These are phyloP conservation scores for Macrolepiota fuliginosa DNA, from an alignment of 768 basidiomycete species.

Conservation along the genomic window DNA sequence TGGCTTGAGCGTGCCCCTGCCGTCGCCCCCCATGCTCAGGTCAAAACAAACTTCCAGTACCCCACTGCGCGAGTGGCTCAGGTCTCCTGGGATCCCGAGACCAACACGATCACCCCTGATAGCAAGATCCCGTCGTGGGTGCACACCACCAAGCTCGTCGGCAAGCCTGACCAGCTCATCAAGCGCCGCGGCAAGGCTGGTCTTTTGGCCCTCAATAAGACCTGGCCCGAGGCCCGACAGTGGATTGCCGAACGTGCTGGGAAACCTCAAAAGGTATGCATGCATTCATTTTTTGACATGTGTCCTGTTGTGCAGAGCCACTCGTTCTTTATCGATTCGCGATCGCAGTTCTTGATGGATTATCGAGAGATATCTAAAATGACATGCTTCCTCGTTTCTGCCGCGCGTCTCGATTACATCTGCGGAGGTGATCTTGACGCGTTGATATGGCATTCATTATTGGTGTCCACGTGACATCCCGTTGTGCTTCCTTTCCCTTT, in stretches of 20 bases:
- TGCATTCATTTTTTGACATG: slow-evolving; percentile 13
- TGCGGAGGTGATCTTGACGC: not conserved
- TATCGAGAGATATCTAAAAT: slow-evolving; percentile 12
- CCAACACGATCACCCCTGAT: slow-evolving; percentile 51
- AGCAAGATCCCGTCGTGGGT: slow-evolving; percentile 75
- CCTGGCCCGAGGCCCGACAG: slow-evolving; percentile 79
- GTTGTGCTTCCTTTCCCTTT: not conserved
- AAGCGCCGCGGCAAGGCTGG: slow-evolving; percentile 99
- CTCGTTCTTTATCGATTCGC: slow-evolving; percentile 9
- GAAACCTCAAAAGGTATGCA: slow-evolving; percentile 83
- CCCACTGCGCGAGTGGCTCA: slow-evolving; percentile 81
- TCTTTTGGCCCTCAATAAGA: slow-evolving; percentile 90
- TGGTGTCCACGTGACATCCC: slow-evolving; percentile 23
- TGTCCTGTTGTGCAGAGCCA: not conserved
- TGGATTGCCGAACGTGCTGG: slow-evolving; percentile 91
- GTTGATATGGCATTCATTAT: slow-evolving; percentile 16
- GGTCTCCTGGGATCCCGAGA: slow-evolving; percentile 77
- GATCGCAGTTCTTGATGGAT: slow-evolving; percentile 10
- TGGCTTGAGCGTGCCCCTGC: slow-evolving; percentile 92
- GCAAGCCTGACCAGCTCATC: slow-evolving; percentile 98
- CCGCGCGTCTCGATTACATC: slow-evolving; percentile 5
- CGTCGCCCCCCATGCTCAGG: slow-evolving; percentile 57
- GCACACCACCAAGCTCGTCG: slow-evolving; percentile 84
- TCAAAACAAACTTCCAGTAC: slow-evolving; percentile 59
- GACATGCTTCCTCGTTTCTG: slow-evolving; percentile 4